Evolutionary conservation across 2,329 filamentous ascomycete species (phyloP), one percentile per base, ranked within the genome.

Genomic region (Colletotrichum sp.): DNA sequence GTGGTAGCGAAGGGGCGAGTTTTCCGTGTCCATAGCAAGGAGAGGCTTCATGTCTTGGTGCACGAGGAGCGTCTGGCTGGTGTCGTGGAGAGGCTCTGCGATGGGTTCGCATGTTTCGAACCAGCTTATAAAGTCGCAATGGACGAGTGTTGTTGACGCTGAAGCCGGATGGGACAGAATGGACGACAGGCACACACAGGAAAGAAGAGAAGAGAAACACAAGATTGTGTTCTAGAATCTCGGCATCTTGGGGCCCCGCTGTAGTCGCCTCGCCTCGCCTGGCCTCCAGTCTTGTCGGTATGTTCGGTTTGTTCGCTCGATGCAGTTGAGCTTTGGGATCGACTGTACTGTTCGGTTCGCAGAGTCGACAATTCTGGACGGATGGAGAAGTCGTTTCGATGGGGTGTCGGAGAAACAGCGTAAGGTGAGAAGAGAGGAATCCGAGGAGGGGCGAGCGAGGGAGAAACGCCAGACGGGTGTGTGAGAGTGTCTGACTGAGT

Each of bases 91-190:
- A 21, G 69, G 69, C 74, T 30, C 57, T 59, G 52, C 36, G 62
- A 67, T 55, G 76, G 63, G 71, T 76, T 77, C 75, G 76, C 70
- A 77, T 74, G 68, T 77, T 76, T 76, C 63, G 66, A 57, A 62
- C 36, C 55, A 32, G 55, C 32, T 39, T 65, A 18, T 60, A 32
- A 21, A 52, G 36, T 34, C 65, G 28, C 52, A 36, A 34, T 64
- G 44, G 65, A 62, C 65, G 21, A 55, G 24, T 63, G 65, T 49
- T 66, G 65, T 59, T 52, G 57, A 60, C 68, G 65, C 63, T n/a
- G 64, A 68, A 34, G 69, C n/a, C 64, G 32, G 44, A 68, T 60
- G 34, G 21, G 30, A 30, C 16, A 15, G 70, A 28, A 44, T 36
- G 49, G 39, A 60, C 57, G 59, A 52, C 44, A 52, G 74, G 44